Evolutionary conservation across 2,329 filamentous ascomycete species (phyloP), one percentile per base, ranked within the genome.

Genomic region (Pseudodiploospora longispora): DNA sequence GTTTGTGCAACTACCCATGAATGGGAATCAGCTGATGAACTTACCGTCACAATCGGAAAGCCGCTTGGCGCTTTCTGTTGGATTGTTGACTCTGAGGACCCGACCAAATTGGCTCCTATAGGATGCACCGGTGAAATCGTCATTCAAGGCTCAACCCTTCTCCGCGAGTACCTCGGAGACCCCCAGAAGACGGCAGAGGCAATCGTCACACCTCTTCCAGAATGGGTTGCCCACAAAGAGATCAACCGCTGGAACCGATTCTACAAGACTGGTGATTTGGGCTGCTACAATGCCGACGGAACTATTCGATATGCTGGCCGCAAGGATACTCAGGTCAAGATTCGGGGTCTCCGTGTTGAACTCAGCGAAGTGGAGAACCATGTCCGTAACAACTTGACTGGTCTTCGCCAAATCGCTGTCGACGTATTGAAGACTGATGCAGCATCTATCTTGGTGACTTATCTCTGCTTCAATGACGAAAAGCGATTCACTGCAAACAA

Each of bases 131-230:
- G 32, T 34, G 32, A 34, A 9, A 9, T 34, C 12, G 9, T 34
- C 32, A 12, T 34, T 12, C 9, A 34, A 12, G 32, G 32, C 9
- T 12, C 32, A 12, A 9, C 32, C 8, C 9, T 34, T 9, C 9
- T 9, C 8, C 32, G 32, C 12, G 32, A 34, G 32, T 34, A 34
- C 32, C 9, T 34, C 9, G 32, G 32, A 9, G 32, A 34, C 12
- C 32, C 32, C 32, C 9, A 9, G 9, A 34, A 34, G 32, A 34
- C 32, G 8, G 32, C 32, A 34, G 32, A 9, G 32, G 32, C 32
- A 0, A 80, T 80, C 48, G 68, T 80, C 37, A 57, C 60, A 10
- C 19, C 19, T 19, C 62, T 72, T 42, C 72, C 70, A 6, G 55
- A 52, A 4, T 78, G 72, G 71, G 65, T 10, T 52, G 53, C 32